A percentile compares a stretch with the other conserved stretches of the same genome.
phyloP scores from a whole-genome alignment of 2,329 filamentous ascomycete species.

The Colletotrichum tropicale region DNA sequence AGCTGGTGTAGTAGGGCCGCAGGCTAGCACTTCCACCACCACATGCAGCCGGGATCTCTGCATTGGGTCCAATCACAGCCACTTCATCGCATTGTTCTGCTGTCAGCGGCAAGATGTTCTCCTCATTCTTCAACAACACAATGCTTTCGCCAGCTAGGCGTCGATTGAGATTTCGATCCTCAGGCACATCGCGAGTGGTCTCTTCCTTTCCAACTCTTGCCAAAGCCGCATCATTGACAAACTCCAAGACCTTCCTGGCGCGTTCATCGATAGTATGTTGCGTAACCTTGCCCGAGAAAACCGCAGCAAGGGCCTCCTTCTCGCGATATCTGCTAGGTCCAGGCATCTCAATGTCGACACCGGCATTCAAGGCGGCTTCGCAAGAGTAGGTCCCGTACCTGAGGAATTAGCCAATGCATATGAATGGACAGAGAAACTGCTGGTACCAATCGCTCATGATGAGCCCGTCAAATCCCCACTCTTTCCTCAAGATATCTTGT shows the following conservation, averaged over 20 bases:
- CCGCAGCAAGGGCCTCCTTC: constrained; percentile 53
- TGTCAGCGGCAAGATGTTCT: constrained; percentile 63
- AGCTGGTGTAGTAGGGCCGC: constrained; percentile 70
- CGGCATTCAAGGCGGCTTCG: constrained; percentile 53
- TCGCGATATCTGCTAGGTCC: constrained; percentile 56
- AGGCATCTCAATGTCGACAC: constrained; percentile 67
- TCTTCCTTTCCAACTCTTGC: constrained; percentile 61
- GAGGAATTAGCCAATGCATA: not conserved
- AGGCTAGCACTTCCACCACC: constrained; percentile 70
- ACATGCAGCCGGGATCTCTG: constrained; percentile 59
- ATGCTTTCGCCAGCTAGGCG: constrained; percentile 71
- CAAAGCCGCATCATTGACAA: constrained; percentile 60
- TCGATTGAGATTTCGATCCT: constrained; percentile 67
- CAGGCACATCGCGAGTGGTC: constrained; percentile 58
- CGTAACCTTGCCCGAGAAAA: constrained; percentile 60
- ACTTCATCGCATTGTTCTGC: constrained; percentile 53
- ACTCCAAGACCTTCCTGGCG: constrained; percentile 58
- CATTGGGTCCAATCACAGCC: constrained; percentile 61
- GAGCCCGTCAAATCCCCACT: constrained; percentile 63
- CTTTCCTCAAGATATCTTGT: constrained; percentile 53
- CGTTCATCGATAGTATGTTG: constrained; percentile 60
- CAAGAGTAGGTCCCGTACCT: constrained; percentile 62
- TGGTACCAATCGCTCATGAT: constrained; percentile 59
- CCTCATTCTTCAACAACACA: constrained; percentile 76
- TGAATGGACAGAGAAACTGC: not conserved